Evolutionary conservation across 1,284 basidiomycete species (phyloP).

Genomic region (Sanghuangporus baumii): DNA sequence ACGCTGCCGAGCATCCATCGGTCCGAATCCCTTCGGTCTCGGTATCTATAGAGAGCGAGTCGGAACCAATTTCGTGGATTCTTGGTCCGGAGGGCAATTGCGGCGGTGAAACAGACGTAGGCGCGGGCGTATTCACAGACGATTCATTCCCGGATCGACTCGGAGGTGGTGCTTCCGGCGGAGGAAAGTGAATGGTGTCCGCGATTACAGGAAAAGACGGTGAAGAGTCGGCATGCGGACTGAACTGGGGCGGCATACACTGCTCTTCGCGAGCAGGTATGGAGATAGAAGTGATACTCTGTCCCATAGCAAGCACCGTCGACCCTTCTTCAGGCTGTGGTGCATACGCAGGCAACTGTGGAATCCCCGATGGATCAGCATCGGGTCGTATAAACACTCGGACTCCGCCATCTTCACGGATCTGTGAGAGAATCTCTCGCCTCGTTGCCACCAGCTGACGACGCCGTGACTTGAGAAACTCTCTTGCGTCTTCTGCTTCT

Average conservation of each 20-base stretch:
- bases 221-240: neutral
- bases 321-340: neutral
- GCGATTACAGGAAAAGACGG: neutral
- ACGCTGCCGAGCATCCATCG: neutral
- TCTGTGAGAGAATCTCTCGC: conserved; percentile 9
- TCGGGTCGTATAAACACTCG: neutral
- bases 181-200: neutral
- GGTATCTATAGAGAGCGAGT: neutral
- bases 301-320: neutral
- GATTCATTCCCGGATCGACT: neutral
- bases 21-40: neutral
- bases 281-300: neutral
- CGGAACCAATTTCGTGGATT: neutral
- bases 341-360: neutral
- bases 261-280: neutral
- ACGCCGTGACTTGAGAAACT: conserved; percentile 8
- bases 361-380: neutral
- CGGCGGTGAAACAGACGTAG: neutral
- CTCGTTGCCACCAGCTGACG: conserved; percentile 7
- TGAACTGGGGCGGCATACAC: neutral
- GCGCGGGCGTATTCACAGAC: neutral
- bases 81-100: neutral
- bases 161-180: neutral
- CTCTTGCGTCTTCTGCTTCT: conserved; percentile 6
- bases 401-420: conserved; percentile 10